Evolutionary conservation across 1,139 yeast genomes (phyloP), one percentile per base, ranked within the genome.

Genomic region (Pichia sp.): DNA sequence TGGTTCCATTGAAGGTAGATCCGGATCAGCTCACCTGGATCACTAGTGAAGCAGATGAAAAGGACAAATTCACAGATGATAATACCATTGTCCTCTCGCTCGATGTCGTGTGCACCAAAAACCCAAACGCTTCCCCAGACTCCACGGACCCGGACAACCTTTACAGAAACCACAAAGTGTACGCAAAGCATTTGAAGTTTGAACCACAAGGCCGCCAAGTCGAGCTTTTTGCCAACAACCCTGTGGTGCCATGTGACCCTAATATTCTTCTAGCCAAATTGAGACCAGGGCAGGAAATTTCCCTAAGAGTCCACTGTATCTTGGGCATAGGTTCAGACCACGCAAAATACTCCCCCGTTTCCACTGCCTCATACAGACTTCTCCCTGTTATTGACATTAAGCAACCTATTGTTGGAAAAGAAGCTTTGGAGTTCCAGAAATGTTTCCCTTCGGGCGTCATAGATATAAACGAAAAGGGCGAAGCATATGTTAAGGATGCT

Each of bases 251-350:
- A 16, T 77, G 88, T 61, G 92, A 89, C 70, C 97, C 97, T 45
- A 87, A 93, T 69, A 87, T 93, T 63, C 75, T 95, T 61, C 73
- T 93, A 57, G 97, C 97, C 55, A 95, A 93, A 72, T 76, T 93
- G 67, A 82, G 99, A 67, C 99, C 99, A 3, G 97, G 97, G 53
- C 99, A 93, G 74, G 98, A 93, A 71, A 92, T 93, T 61, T 82
- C 93, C 31, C 77, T 93, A 62, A 80, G 90, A 67, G 96, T 90
- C 55, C 96, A 90, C 73, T 95, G 98, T 69, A 77, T 92, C 43
- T 78, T 92, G 61, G 99, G 99, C 54, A 75, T 89, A 60, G 99
- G 99, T 53, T 75, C 90, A 38, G 99, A 93, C 69, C 99, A 93
- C 71, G 98, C 99, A 60, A 93, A 93, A 72, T 93, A 89, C 70